Evolutionary conservation across 768 basidiomycete genomes (phyloP), one percentile per base, ranked within the genome.

Genomic region (Rhodotorula paludigena): DNA sequence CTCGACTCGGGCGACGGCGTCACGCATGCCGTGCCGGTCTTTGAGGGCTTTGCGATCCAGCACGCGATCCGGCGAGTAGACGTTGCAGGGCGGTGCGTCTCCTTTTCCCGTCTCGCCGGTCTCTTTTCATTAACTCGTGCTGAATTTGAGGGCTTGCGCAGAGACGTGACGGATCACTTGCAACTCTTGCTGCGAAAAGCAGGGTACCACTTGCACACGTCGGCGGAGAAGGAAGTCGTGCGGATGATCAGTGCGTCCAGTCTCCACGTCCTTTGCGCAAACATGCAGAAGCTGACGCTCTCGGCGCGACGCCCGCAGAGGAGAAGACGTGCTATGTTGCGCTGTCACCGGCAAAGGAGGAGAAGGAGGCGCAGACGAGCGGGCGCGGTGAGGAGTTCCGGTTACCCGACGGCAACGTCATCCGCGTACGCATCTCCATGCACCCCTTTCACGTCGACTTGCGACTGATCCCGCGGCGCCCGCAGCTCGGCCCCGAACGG

Each of bases 31-130:
- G 96, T 99, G 5, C 96, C 96, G 7, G 93, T 99, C 25, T 99
- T 93, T 75, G 96, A 99, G 76, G 96, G 96, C 1, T 98, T 98
- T 82, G 93, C 92, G 11, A 97, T 98, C 91, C 92, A 93, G 49
- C 93, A 98, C 77, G 94, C 96, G 47, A 93, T 98, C 72, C 86
- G 92, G 48, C 84, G 96, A 74, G 89, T 99, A 52, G 96, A 99
- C 77, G 86, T 99, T 23, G 96, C 96, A 44, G 96, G 96, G 78
- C 84, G 93, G 39, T 30, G 20, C 52, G 67, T 59, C 12, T 38
- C 28, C 18, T 23, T 42, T 61, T 14, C 7, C 35, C 18, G 16
- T 32, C 25, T 38, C 21, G n/a, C n/a, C n/a, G n/a, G n/a, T n/a
- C n/a, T n/a, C n/a, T n/a, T 28, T 0, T 33, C 32, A 20, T 14